Conservation (phyloP, 1,284 basidiomycete genomes). For the Kwoniella shivajii region DNA sequence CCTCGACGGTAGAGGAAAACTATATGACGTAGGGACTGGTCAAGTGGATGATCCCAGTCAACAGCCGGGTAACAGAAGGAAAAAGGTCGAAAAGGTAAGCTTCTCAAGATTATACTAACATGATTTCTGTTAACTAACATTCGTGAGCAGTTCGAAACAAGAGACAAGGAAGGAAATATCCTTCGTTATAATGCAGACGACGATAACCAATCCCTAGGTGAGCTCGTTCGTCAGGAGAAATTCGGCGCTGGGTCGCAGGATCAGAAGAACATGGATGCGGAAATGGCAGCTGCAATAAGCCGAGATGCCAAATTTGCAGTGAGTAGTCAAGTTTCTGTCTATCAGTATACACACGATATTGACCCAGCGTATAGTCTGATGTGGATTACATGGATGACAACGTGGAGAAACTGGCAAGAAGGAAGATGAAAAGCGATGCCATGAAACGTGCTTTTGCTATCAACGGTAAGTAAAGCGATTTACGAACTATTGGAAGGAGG, state of each 20-base stretch:
- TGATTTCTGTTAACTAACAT: not conserved
- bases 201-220: slow-evolving; percentile 79
- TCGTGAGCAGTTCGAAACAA: slow-evolving; percentile 71
- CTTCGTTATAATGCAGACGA: slow-evolving; percentile 84
- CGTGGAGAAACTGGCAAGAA: slow-evolving; percentile 83
- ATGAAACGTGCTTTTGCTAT: slow-evolving; percentile 98
- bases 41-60: slow-evolving; percentile 53
- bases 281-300: slow-evolving; percentile 84
- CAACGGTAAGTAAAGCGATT: slow-evolving; percentile 70
- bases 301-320: slow-evolving; percentile 84
- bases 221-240: slow-evolving; percentile 89
- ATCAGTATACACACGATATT: not conserved
- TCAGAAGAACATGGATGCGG: slow-evolving; percentile 87
- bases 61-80: slow-evolving; percentile 69
- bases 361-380: slow-evolving; percentile 62
- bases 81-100: slow-evolving; percentile 69
- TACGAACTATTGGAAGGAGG: too few relatives aligned
- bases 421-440: slow-evolving; percentile 92
- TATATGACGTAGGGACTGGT: slow-evolving; percentile 84
- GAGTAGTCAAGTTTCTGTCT: slow-evolving; percentile 30
- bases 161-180: slow-evolving; percentile 86
- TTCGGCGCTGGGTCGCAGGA: slow-evolving; percentile 85
- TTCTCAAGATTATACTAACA: too few relatives aligned
- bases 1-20: slow-evolving; percentile 76
- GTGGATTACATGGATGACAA: slow-evolving; percentile 97